phyloP scores from a whole-genome alignment of 306 rosid species.

The Rosa rugosa region DNA sequence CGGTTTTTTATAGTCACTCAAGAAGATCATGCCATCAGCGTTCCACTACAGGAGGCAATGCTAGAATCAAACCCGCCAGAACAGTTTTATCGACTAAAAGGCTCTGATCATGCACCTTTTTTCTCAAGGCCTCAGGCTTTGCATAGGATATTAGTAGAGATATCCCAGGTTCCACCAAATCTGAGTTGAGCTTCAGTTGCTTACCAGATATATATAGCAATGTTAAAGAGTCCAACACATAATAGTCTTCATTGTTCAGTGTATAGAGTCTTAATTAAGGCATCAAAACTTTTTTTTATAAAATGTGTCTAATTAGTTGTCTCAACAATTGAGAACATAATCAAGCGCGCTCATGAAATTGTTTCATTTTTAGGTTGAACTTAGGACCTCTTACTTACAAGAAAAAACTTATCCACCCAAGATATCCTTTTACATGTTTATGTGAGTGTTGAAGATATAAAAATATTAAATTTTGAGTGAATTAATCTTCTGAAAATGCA shows the following conservation, averaged over 20 bases:
- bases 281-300: background rate
- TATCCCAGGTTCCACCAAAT: slow-evolving; percentile 39
- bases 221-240: background rate
- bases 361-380: background rate
- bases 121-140: slow-evolving; percentile 86
- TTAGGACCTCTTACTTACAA: background rate
- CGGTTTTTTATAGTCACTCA: slow-evolving; percentile 64
- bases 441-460: too few relatives aligned
- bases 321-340: too few relatives aligned
- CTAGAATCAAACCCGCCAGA: slow-evolving; percentile 57
- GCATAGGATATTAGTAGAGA: slow-evolving; percentile 65
- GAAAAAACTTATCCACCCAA: too few relatives aligned
- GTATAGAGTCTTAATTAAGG: background rate
- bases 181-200: slow-evolving; percentile 5
- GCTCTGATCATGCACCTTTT: slow-evolving; percentile 75
- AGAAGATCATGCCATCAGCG: slow-evolving; percentile 67
- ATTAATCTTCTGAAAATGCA: background rate
- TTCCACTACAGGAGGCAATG: slow-evolving; percentile 63
- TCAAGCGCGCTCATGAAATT: background rate
- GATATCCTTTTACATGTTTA: background rate
- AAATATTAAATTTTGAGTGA: too few relatives aligned
- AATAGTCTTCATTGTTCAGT: background rate
- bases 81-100: slow-evolving; percentile 57
- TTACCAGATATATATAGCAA: background rate
- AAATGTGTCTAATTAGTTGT: background rate